A percentile compares a stretch with the other conserved stretches of the same genome.
phyloP scores from a whole-genome alignment of 495 filamentous ascomycete genomes.

The Parachaetomium inaequale region DNA sequence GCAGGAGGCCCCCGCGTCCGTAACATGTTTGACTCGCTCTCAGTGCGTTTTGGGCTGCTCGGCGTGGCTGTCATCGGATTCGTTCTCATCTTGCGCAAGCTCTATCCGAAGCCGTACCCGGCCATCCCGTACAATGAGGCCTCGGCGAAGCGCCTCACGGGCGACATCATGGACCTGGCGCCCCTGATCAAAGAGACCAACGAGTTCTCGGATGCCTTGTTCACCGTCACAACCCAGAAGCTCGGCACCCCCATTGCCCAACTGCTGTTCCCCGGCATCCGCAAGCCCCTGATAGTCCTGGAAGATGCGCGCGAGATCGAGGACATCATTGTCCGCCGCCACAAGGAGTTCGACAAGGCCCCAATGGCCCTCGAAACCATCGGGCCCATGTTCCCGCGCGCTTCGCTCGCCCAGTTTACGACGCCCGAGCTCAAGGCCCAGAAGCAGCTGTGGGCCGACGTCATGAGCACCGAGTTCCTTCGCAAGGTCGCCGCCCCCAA shows the following conservation, averaged over 20 bases:
- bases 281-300: conserved; percentile 26
- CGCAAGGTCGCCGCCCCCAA: conserved; percentile 30
- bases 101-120: conserved; percentile 31
- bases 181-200: conserved; percentile 12
- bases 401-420: conserved; percentile 25
- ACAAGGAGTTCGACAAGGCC: conserved; percentile 34
- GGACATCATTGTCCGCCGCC: conserved; percentile 31
- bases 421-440: conserved; percentile 31
- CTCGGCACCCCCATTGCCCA: conserved; percentile 30
- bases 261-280: conserved; percentile 23
- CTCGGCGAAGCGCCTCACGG: conserved; percentile 27
- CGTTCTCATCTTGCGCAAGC: neutral
- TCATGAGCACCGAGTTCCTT: conserved; percentile 35
- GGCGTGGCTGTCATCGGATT: neutral
- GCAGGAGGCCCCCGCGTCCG: too few species aligned
- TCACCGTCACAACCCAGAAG: conserved; percentile 24
- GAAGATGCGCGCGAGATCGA: conserved; percentile 33
- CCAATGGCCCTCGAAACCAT: conserved; percentile 18
- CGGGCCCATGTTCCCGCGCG: conserved; percentile 26
- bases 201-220: conserved; percentile 17
- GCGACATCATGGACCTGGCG: conserved; percentile 32
- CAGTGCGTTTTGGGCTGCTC: neutral
- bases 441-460: conserved; percentile 34
- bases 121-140: conserved; percentile 38
- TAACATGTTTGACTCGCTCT: neutral